Conservation (phyloP, 2,329 filamentous ascomycete species). For the Fusarium proliferatum region DNA sequence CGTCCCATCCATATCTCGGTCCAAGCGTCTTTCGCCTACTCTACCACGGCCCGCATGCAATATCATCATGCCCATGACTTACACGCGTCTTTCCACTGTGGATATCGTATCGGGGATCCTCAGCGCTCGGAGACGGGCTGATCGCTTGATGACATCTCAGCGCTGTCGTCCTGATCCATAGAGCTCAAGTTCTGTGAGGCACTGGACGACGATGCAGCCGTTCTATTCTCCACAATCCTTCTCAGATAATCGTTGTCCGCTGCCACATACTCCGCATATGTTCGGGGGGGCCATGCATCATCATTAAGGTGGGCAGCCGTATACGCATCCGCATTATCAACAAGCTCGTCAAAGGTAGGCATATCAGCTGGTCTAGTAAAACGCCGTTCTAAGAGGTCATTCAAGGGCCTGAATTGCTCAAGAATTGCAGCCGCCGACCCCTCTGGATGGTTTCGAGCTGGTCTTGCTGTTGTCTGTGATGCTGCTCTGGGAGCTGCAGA, state of each 20-base stretch:
- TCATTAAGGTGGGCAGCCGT: neutral
- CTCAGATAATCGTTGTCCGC: neutral
- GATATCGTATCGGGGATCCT: neutral
- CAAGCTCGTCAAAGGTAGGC: neutral
- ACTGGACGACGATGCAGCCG: neutral
- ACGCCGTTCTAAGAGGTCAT: neutral
- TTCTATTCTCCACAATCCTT: neutral
- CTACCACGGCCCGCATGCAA: neutral
- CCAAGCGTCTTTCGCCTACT: slow-evolving; percentile 1
- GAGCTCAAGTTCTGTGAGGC: neutral
- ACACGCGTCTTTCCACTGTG: slow-evolving; percentile 9
- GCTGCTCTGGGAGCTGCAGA: neutral
- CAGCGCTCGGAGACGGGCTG: neutral
- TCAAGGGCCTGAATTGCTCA: neutral
- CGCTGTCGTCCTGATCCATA: neutral
- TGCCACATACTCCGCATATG: neutral
- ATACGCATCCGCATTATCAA: neutral
- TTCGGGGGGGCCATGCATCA: neutral
- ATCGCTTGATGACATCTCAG: neutral
- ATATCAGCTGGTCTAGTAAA: neutral
- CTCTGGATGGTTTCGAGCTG: neutral
- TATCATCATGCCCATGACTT: slow-evolving; percentile 4
- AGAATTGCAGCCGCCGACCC: neutral
- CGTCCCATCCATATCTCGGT: slow-evolving; percentile 18
- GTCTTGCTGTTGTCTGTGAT: neutral